phyloP scores from a whole-genome alignment of 768 basidiomycete genomes.

The Boletus edulis region DNA sequence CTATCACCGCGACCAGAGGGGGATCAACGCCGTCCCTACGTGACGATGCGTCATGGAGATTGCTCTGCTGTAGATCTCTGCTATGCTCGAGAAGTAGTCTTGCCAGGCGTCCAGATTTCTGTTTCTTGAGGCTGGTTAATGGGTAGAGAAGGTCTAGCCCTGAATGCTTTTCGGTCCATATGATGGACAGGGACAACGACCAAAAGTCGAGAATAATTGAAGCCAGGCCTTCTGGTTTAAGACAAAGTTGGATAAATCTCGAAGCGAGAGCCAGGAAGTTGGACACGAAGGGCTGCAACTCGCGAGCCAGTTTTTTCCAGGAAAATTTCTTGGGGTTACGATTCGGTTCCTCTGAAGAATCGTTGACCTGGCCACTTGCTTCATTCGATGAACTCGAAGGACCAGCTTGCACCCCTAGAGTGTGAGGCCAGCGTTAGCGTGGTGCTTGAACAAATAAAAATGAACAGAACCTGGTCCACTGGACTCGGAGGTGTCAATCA shows the following conservation, averaged over 20 bases:
- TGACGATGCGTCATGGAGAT: background rate
- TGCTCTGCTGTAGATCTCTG: background rate
- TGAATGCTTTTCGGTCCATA: background rate
- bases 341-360: background rate
- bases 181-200: background rate
- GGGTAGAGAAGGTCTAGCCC: constrained; percentile 6
- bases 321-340: too few species aligned
- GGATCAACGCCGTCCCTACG: background rate
- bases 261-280: background rate
- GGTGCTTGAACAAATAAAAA: background rate
- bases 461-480: background rate
- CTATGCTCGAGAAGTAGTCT: constrained; percentile 2
- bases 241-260: background rate
- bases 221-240: background rate
- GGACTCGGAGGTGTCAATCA: too few species aligned
- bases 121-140: constrained; percentile 5
- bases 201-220: constrained; percentile 6
- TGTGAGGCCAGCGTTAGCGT: background rate
- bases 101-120: constrained; percentile 4
- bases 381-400: background rate
- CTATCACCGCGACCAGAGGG: background rate
- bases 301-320: background rate
- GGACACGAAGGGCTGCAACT: background rate
- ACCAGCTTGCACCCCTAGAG: background rate
- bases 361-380: background rate